Conservation (phyloP, 73 alveolate species). For the Urostyla sp. region DNA sequence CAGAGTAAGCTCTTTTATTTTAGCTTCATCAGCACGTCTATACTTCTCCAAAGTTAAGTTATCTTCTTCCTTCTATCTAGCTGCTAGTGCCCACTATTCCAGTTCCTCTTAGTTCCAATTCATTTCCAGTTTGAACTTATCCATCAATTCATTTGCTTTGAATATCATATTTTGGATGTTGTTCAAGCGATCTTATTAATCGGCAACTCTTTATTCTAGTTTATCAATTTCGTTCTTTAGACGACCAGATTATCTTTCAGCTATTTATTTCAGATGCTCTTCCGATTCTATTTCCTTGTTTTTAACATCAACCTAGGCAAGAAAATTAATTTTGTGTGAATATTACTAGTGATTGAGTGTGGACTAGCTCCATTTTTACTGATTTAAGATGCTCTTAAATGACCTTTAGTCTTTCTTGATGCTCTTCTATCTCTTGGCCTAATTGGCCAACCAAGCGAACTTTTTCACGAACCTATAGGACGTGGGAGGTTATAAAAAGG, state of each 20-base stretch:
- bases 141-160: constrained; percentile 98
- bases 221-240: constrained; percentile 83
- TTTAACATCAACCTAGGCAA: constrained; percentile 67
- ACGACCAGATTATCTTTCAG: constrained; percentile 92
- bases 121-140: constrained; percentile 98
- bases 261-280: constrained; percentile 92
- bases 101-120: constrained; percentile 99
- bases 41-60: constrained; percentile 98
- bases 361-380: constrained; percentile 90
- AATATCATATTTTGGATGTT: constrained; percentile 94
- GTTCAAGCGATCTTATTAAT: constrained; percentile 95
- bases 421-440: constrained; percentile 86
- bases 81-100: constrained; percentile 99
- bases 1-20: constrained; percentile 97
- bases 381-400: constrained; percentile 86
- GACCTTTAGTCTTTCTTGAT: constrained; percentile 85
- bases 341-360: constrained; percentile 86
- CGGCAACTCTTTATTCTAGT: constrained; percentile 79
- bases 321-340: not conserved
- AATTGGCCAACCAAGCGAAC: constrained; percentile 76
- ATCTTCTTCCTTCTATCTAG: constrained; percentile 99
- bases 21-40: constrained; percentile 99
- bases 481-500: not conserved
- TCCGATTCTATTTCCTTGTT: constrained; percentile 93
- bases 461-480: constrained; percentile 76